Evolutionary conservation across 179 eudicot genomes (phyloP), one percentile per base, ranked within the genome.

Genomic region (Vitellaria paradoxa): DNA sequence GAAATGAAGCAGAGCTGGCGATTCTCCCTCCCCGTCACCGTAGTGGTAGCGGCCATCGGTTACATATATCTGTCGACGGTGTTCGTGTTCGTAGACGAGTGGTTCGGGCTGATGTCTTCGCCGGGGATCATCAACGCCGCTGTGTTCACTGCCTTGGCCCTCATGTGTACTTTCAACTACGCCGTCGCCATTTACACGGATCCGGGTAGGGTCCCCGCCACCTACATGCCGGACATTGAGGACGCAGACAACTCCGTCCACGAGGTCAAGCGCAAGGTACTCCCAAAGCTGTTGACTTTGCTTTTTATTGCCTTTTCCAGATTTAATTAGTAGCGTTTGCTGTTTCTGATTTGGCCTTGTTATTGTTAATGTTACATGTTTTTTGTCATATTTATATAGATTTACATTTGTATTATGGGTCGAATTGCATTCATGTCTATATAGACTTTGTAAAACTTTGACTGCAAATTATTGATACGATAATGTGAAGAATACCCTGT

Each of bases 261-360:
- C 24, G 99, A 96, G 90, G 90, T 93, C 85, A 96, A 96, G 81
- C 93, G 97, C 74, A 96, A 93, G 98, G 99, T 89, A 70, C 6
- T 23, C 62, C 11, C 61, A 18, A 21, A 45, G 30, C 20, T 45
- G n/a, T 83, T 57, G 50, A 72, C 18, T 20, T 70, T 26, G 18
- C 20, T 15, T 74, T 7, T 79, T 68, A 2, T 30, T 76, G 52
- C 21, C 24, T 55, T 11, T 75, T 53, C 42, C 47, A 20, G 24
- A 72, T 30, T 81, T 53, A 30, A 17, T n/a, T 65, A 50, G 9
- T 53, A 5, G 7, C 49, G 13, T 76, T 23, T 5, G 0, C 15
- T n/a, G 10, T 42, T 57, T 21, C 30, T 45, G 40, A 47, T 2
- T n/a, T 60, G 45, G 11, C 23, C 60, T 70, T 57, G 67, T 49